phyloP scores from a whole-genome alignment of 768 basidiomycete genomes.

The Phylloporus rhodoxanthus region DNA sequence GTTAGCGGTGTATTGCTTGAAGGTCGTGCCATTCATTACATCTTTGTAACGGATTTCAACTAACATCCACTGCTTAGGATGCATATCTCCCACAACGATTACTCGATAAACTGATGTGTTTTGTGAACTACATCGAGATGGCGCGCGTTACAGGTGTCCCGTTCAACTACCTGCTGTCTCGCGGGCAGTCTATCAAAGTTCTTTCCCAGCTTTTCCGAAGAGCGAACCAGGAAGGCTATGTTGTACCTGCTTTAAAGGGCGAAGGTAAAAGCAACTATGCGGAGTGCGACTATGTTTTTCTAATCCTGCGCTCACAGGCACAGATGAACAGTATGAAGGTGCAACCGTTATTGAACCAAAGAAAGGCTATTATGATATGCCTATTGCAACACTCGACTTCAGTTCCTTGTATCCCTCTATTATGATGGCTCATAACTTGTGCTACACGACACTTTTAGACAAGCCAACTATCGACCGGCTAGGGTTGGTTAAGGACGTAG shows the following conservation, averaged over 20 bases:
- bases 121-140: conserved; percentile 98
- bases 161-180: conserved; percentile 89
- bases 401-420: conserved; percentile 98
- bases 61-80: conserved; percentile 50
- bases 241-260: conserved; percentile 77
- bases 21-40: conserved; percentile 43
- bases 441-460: conserved; percentile 94
- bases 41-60: neutral
- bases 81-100: conserved; percentile 95
- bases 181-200: conserved; percentile 98
- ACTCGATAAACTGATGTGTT: conserved; percentile 98
- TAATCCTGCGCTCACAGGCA: conserved; percentile 40
- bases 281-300: neutral
- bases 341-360: conserved; percentile 97
- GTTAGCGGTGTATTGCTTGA: conserved; percentile 95
- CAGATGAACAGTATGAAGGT: conserved; percentile 97
- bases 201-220: conserved; percentile 92
- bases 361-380: conserved; percentile 93
- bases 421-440: conserved; percentile 99
- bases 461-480: conserved; percentile 72
- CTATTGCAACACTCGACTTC: conserved; percentile 98
- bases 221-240: conserved; percentile 86
- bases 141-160: conserved; percentile 99
- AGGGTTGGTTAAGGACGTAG: conserved; percentile 71
- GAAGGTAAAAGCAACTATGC: conserved; percentile 51